Conservation (phyloP, 805 yeast genomes). For the Metschnikowia corniflorae region DNA sequence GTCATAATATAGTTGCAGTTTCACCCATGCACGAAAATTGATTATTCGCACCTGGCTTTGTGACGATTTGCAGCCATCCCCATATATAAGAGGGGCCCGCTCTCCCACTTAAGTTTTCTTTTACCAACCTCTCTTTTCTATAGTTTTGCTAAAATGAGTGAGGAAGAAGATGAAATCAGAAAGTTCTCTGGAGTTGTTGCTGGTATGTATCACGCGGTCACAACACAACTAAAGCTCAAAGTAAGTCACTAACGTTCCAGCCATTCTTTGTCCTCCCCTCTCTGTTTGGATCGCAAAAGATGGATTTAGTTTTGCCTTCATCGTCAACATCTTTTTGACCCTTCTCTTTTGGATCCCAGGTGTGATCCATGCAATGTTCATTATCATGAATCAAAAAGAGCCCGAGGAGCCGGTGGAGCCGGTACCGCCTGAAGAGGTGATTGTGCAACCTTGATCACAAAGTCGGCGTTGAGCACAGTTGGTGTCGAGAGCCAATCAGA, state of each 20-base stretch:
- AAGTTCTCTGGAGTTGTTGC: constrained; percentile 7
- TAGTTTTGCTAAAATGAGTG: constrained; percentile 10
- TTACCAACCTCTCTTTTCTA: constrained; percentile 3
- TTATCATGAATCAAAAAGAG: too few species aligned
- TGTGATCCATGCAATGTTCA: constrained; percentile 6
- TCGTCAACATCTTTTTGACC: constrained; percentile 7
- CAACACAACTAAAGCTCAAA: too few species aligned
- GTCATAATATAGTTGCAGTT: too few species aligned
- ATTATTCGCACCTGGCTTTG: constrained; percentile 1
- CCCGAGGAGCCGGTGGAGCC: too few species aligned
- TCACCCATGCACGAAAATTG: too few species aligned
- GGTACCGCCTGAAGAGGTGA: too few species aligned
- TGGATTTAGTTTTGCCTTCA: constrained; percentile 1
- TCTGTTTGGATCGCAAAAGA: constrained; percentile 9
- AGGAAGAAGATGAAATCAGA: constrained; percentile 6
- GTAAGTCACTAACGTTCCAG: constrained; percentile 1
- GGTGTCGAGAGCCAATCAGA: too few species aligned
- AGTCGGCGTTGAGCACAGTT: too few species aligned
- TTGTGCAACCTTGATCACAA: too few species aligned
- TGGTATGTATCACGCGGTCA: constrained; percentile 3
- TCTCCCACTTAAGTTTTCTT: neutral
- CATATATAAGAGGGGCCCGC: constrained; percentile 3
- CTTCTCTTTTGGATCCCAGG: constrained; percentile 12
- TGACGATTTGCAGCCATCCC: constrained; percentile 5
- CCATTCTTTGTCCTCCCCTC: constrained; percentile 6